Conservation (phyloP, 2,329 filamentous ascomycete genomes). For the Zymoseptoria pseudotritici region DNA sequence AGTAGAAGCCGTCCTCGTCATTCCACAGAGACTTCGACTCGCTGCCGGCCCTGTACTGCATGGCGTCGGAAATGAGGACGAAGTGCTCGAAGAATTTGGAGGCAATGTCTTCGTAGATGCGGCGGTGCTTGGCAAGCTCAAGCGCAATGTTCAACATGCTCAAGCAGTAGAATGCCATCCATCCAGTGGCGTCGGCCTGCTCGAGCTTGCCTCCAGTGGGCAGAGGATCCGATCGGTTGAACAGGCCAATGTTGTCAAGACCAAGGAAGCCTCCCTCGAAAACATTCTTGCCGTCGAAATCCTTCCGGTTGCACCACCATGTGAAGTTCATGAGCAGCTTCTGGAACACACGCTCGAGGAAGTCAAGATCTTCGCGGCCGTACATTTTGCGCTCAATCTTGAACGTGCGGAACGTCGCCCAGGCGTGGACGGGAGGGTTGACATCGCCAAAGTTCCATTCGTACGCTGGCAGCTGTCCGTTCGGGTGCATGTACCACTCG, state of each 20-base stretch:
- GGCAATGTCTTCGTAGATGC: conserved; percentile 92
- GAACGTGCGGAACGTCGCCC: conserved; percentile 92
- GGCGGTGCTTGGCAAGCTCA: conserved; percentile 88
- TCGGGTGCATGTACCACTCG: conserved; percentile 98
- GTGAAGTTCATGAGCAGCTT: conserved; percentile 95
- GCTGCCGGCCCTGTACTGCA: conserved; percentile 64
- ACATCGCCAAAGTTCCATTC: conserved; percentile 99
- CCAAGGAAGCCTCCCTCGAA: conserved; percentile 96
- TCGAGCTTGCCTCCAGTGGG: conserved; percentile 90
- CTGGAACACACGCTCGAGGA: conserved; percentile 92
- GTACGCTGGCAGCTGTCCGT: conserved; percentile 85
- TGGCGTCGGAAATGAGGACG: conserved; percentile 93
- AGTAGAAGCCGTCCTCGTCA: conserved; percentile 94
- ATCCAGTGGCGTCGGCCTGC: conserved; percentile 94
- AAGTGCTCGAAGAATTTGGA: conserved; percentile 99
- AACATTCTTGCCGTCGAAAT: conserved; percentile 88
- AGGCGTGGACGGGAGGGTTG: conserved; percentile 92
- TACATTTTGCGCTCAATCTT: conserved; percentile 98
- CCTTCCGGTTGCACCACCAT: conserved; percentile 98
- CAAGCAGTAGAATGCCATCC: conserved; percentile 97
- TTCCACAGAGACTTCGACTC: conserved; percentile 87
- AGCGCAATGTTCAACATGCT: conserved; percentile 96
- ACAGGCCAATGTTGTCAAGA: conserved; percentile 92
- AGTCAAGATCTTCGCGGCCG: conserved; percentile 87
- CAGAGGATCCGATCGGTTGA: conserved; percentile 91